Conservation (phyloP, 352 stramenopile species). For the Pythium aristosporum region DNA sequence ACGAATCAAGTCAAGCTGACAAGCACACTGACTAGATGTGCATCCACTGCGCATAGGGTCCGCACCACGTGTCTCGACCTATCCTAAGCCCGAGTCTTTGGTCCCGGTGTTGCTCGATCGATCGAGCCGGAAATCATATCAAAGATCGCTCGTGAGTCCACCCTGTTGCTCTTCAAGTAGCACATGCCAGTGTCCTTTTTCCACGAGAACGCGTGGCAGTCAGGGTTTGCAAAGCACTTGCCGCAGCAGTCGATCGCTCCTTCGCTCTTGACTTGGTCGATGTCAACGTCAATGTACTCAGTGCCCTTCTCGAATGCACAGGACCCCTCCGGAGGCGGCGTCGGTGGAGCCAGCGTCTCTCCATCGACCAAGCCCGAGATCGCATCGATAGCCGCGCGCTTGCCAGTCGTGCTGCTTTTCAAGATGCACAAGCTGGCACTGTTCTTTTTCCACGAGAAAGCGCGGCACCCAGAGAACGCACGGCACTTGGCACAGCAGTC, state of each 20-base stretch:
- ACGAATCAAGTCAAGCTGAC: too few relatives aligned
- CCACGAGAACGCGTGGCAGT: constrained; percentile 35
- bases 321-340: too few relatives aligned
- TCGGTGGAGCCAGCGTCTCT: too few relatives aligned
- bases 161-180: too few relatives aligned
- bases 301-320: neutral
- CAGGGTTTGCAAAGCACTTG: constrained; percentile 6
- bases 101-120: too few relatives aligned
- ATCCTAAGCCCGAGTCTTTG: too few relatives aligned
- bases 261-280: neutral
- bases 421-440: constrained; percentile 31
- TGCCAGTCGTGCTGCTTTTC: constrained; percentile 7
- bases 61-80: too few relatives aligned
- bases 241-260: constrained; percentile 27
- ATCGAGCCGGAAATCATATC: too few relatives aligned
- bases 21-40: too few relatives aligned
- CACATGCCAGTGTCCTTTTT: too few relatives aligned
- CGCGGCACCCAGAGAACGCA: constrained; percentile 11
- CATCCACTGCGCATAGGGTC: too few relatives aligned
- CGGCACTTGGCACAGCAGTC: constrained; percentile 28
- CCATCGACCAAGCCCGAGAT: constrained; percentile 15
- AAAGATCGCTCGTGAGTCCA: too few relatives aligned
- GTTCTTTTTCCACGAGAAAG: constrained; percentile 23
- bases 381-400: neutral
- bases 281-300: neutral